Evolutionary conservation across 2,329 filamentous ascomycete genomes (phyloP), one percentile per base, ranked within the genome.

Genomic region (Apiospora phragmitis): DNA sequence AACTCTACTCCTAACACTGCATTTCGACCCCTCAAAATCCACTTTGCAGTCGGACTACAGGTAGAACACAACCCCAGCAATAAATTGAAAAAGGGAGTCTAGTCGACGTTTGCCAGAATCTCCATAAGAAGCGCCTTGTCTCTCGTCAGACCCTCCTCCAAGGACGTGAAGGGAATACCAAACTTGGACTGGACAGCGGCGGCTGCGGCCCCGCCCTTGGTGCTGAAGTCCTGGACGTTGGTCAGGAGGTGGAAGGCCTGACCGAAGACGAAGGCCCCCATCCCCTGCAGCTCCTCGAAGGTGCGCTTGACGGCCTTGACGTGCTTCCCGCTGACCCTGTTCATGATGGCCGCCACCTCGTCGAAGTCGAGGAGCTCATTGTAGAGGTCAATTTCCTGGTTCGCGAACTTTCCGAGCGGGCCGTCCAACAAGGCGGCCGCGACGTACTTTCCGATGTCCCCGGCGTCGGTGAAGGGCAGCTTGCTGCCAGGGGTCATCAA

Each of bases 401-500:
- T 75, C 1, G 41, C 68, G 55, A 81, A 82, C 68, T 59, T 35
- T 75, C 78, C 51, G 65, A 79, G 9, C 29, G 26, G 51, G 0
- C 26, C 78, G 24, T 80, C 65, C 65, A 72, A 75, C 3, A 82
- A 45, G 7, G 80, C 80, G 0, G 79, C 78, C 1, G 79, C 76
- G 0, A 74, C 80, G 67, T 80, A 82, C 70, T 69, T 77, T 0
- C 79, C 81, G 14, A 82, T 66, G 47, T 82, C 80, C 43, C 71
- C 68, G 0, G 69, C 72, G 62, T 81, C 80, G 0, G 78, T 81
- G 26, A 77, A 74, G 1, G 74, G 74, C 69, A 81, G 69, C 18
- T 68, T 73, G 21, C 70, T 72, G 0, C 74, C 75, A 0, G 76
- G 76, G 1, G 73, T 41, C 32, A 73, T 74, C 1, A 68, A 59